Percentiles rank a stretch among this genome's conserved stretches.
Evolutionary conservation across 495 filamentous ascomycete genomes (phyloP).

Genomic region (Penicillium daleae): DNA sequence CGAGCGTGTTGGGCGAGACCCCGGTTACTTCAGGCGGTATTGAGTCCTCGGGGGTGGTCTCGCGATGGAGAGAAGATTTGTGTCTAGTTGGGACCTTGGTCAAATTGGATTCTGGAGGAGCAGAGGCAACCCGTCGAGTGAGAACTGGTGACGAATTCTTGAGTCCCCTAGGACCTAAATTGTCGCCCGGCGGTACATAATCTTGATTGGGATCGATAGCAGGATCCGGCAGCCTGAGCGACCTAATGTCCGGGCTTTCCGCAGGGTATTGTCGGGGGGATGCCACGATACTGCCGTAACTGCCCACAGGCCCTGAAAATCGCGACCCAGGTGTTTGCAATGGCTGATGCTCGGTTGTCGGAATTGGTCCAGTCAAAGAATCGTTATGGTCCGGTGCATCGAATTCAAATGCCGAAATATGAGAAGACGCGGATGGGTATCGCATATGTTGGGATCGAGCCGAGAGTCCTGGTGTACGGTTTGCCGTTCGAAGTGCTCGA

Average conservation of each 20-base stretch:
- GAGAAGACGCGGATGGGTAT: conserved; percentile 7
- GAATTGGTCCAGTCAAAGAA: conserved; percentile 23
- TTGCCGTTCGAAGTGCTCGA: conserved; percentile 65
- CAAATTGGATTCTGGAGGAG: conserved; percentile 11
- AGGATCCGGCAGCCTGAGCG: conserved; percentile 73
- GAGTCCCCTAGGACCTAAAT: conserved; percentile 15
- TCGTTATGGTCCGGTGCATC: conserved; percentile 26
- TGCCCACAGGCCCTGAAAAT: conserved; percentile 43
- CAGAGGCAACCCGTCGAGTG: conserved; percentile 28
- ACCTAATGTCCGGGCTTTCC: conserved; percentile 46
- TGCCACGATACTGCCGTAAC: conserved; percentile 77
- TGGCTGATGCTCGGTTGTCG: conserved; percentile 41
- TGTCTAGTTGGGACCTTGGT: neutral
- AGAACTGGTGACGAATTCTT: conserved; percentile 37
- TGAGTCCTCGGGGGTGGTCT: neutral
- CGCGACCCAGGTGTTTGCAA: conserved; percentile 44
- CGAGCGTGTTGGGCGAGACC: neutral
- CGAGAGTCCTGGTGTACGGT: conserved; percentile 50
- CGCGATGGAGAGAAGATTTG: neutral
- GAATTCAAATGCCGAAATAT: conserved; percentile 4
- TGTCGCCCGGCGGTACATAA: conserved; percentile 31
- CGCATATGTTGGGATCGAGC: conserved; percentile 48
- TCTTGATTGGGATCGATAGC: conserved; percentile 58
- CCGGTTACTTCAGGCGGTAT: neutral
- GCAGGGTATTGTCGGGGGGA: conserved; percentile 58